Base-by-base conservation (phyloP, 2,329 filamentous ascomycete genomes). In the Immersiporthe knoxdaviesiana region DNA sequence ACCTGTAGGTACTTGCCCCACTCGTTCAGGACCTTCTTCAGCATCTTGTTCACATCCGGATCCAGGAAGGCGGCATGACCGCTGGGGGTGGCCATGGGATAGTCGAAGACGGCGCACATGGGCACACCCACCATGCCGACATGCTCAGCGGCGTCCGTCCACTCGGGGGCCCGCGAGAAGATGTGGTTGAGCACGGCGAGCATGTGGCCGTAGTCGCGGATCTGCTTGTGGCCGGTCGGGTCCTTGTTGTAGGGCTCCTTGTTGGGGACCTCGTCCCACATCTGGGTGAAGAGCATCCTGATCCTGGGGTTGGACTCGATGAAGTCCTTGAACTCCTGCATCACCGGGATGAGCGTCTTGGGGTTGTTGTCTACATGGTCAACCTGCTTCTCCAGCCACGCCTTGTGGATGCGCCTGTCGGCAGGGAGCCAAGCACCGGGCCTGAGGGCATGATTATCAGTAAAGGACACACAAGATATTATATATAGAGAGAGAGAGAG, bases 181-280 rank as follows among this genome's bases (percentile, higher is more conserved):
- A 86, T 80, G 72, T 91, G 85, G 75, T 92, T 91, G 64, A 93
- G 81, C 11, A 92, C 82, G 30, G 82, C 79, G 27, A 93, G 82
- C 87, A 93, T 89, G 73, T 92, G 88, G 7, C 84, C 68, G 73
- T 91, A 91, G 78, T 91, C 85, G 11, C 87, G 85, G 68, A 93
- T 86, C 78, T 91, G 88, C 44, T 81, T 83, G 66, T 84, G 81
- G 1, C 89, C 90, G 0, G 85, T 87, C 0, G 90, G 89, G 70
- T 92, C 90, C 8, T 80, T 81, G 69, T 78, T 76, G 78, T 92
- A 92, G 0, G 86, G 86, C 24, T 83, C 79, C 77, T 88, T 88
- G 41, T 77, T 75, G 0, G 90, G 90, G 27, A 92, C 82, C 78
- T 92, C 88, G 39, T 86, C 81, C 78, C 91, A 92, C 91, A 92